These are phyloP conservation scores for Termitomyces sp. DNA, from an alignment of 768 basidiomycete species.

Conservation along the genomic window DNA sequence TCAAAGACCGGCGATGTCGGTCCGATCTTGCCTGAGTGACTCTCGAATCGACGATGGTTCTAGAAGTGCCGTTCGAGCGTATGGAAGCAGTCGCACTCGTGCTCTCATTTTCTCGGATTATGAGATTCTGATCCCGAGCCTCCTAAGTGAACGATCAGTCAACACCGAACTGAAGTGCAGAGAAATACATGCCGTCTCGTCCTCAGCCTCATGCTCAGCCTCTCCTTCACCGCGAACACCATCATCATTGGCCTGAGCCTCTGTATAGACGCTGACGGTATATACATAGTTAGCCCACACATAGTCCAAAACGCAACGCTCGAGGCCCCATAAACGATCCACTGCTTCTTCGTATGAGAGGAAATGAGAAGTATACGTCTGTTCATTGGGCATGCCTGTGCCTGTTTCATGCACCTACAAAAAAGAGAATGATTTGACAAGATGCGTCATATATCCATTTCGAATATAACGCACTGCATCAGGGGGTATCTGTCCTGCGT, in stretches of 20 bases:
- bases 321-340: slow-evolving; percentile 19
- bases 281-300: slow-evolving; percentile 32
- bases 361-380: slow-evolving; percentile 39
- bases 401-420: slow-evolving; percentile 37
- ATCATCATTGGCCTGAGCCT: not conserved
- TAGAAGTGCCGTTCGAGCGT: not conserved
- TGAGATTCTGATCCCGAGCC: not conserved
- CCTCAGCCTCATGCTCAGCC: not conserved
- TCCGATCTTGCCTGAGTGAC: not conserved
- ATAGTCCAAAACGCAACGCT: slow-evolving; percentile 30
- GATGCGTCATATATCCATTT: not conserved
- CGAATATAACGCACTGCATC: slow-evolving; percentile 39
- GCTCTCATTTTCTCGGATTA: not conserved
- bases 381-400: slow-evolving; percentile 57
- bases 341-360: slow-evolving; percentile 40
- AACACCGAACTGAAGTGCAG: no score
- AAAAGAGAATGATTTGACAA: not conserved
- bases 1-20: not conserved
- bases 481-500: slow-evolving; percentile 15
- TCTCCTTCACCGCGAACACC: not conserved
- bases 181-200: not conserved
- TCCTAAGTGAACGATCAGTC: not conserved
- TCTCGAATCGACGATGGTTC: not conserved
- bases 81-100: not conserved
- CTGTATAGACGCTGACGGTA: slow-evolving; percentile 10